Evolutionary conservation across 2,329 filamentous ascomycete species (phyloP).

Genomic region (Calonectria naviculata): DNA sequence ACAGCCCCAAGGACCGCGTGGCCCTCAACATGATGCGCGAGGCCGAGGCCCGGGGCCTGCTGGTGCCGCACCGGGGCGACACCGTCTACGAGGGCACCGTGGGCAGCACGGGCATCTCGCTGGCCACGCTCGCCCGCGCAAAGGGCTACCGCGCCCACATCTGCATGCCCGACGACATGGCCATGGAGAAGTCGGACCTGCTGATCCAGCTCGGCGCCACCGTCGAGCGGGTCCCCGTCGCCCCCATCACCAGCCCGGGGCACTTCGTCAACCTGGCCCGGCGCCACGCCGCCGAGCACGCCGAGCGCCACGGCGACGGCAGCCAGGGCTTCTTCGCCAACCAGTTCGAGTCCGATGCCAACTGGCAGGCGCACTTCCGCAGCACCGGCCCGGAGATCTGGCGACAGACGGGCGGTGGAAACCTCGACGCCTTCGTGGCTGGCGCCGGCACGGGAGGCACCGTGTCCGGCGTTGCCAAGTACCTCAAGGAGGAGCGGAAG

Average conservation of each 20-base stretch:
- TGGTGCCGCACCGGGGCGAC: slow-evolving; percentile 85
- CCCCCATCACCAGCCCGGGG: slow-evolving; percentile 90
- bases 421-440: slow-evolving; percentile 87
- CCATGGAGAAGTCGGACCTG: slow-evolving; percentile 87
- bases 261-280: slow-evolving; percentile 97
- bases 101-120: slow-evolving; percentile 93
- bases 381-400: slow-evolving; percentile 93
- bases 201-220: slow-evolving; percentile 89
- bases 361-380: slow-evolving; percentile 85
- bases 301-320: slow-evolving; percentile 61
- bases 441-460: slow-evolving; percentile 97
- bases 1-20: slow-evolving; percentile 94
- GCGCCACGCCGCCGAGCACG: slow-evolving; percentile 80
- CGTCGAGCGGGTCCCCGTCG: slow-evolving; percentile 91
- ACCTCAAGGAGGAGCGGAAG: slow-evolving; percentile 76
- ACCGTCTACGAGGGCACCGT: slow-evolving; percentile 98
- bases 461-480: slow-evolving; percentile 86
- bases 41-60: slow-evolving; percentile 81
- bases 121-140: slow-evolving; percentile 89
- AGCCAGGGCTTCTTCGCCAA: slow-evolving; percentile 93
- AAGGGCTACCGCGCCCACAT: slow-evolving; percentile 94
- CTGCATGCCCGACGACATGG: slow-evolving; percentile 96
- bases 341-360: slow-evolving; percentile 93
- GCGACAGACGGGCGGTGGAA: slow-evolving; percentile 74
- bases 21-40: slow-evolving; percentile 88